Base-by-base conservation (phyloP, 352 stramenopile genomes). In the Phytophthora niederhauseri region DNA sequence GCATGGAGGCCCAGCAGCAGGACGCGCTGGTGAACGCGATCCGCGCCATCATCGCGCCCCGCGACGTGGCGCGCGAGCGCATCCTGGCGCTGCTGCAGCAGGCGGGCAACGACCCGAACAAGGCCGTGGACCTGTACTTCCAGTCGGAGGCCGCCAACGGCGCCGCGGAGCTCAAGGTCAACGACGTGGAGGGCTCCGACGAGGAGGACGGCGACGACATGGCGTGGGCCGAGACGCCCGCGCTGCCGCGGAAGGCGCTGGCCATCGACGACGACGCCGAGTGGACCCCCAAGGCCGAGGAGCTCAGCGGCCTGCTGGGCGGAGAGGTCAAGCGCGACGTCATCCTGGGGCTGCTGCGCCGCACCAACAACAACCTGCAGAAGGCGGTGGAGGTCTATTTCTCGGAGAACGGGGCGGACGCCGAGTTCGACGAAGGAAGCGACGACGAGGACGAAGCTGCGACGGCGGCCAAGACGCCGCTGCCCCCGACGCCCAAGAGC, bases 381-480 rank as follows among this genome's bases (percentile, higher is more conserved):
- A 89, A 90, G 59, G 84, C 89, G 0, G 87, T 94, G 26, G 87
- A 95, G 57, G 78, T 94, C 34, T 95, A 87, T 60, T 96, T 96
- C 54, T 71, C 72, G 1, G 82, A 96, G 64, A 85, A 88, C 57
- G 82, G 72, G 22, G 73, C 51, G 31, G 72, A 83, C 28, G 66
- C 59, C 1, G 79, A 83, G 6, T 80, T 85, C 45, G 71, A 79
- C 17, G 75, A 85, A 38, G 77, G 43, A 34, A 81, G 71, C 11
- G 77, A 88, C 19, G 80, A 90, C 2, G 76, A 79, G 4, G 76
- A 82, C 6, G 66, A 81, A 17, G 68, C 66, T 20, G 57, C 68
- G 15, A 52, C 57, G 15, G 68, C 63, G 41, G 50, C 34, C 59
- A 81, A 68, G 66, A 80, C 45, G 26, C 15, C 56, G 11, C 12